A percentile compares a stretch with the other conserved stretches of the same genome.
These are phyloP conservation scores for Boletus sp. DNA, from an alignment of 768 basidiomycete species.

Conservation along the genomic window DNA sequence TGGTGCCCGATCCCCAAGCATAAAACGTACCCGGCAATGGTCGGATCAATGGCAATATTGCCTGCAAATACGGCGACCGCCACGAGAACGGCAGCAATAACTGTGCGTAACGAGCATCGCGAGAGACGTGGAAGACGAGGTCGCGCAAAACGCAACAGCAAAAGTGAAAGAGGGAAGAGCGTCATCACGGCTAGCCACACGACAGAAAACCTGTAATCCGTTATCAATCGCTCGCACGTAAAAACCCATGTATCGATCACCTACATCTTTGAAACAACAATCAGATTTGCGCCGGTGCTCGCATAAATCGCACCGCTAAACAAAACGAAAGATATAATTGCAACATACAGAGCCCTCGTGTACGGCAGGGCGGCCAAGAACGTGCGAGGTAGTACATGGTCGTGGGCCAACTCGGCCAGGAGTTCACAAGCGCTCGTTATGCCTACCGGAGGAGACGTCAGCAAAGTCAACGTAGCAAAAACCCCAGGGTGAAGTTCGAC, in stretches of 20 bases:
- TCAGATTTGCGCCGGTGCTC: slow-evolving; percentile 50
- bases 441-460: slow-evolving; percentile 32
- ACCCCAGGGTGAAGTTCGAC: slow-evolving; percentile 1
- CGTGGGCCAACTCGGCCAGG: slow-evolving; percentile 54
- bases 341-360: slow-evolving; percentile 53
- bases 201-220: slow-evolving; percentile 52
- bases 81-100: slow-evolving; percentile 44
- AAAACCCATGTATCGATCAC: slow-evolving; percentile 6
- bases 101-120: slow-evolving; percentile 39
- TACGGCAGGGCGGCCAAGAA: slow-evolving; percentile 49
- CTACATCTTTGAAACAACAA: slow-evolving; percentile 59
- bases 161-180: slow-evolving; percentile 58
- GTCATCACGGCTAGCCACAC: slow-evolving; percentile 66
- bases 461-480: neutral
- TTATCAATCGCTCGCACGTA: neutral
- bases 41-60: slow-evolving; percentile 57
- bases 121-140: slow-evolving; percentile 49
- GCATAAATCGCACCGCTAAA: slow-evolving; percentile 58
- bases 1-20: neutral
- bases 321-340: slow-evolving; percentile 47
- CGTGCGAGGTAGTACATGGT: slow-evolving; percentile 55
- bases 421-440: slow-evolving; percentile 60
- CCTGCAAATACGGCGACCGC: slow-evolving; percentile 50
- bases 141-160: slow-evolving; percentile 65
- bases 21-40: slow-evolving; percentile 48